A percentile compares a stretch with the other conserved stretches of the same genome.
Conservation (phyloP, 352 stramenopile genomes). For the Paralagenidium karlingii region DNA sequence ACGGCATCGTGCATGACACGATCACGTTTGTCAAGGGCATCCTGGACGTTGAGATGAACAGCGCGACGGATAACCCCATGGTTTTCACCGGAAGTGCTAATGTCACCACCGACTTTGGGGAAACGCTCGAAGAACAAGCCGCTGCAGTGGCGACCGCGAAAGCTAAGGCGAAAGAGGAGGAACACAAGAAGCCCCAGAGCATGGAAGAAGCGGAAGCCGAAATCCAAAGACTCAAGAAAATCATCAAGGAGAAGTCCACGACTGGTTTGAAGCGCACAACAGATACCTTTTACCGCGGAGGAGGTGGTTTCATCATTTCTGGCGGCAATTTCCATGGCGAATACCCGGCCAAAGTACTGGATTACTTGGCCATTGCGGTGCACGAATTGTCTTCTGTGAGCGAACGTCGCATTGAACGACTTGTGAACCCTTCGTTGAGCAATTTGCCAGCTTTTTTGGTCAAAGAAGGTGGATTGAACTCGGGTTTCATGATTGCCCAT, state of each 20-base stretch:
- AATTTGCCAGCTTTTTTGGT: slow-evolving; percentile 80
- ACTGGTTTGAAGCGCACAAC: slow-evolving; percentile 66
- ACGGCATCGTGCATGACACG: slow-evolving; percentile 82
- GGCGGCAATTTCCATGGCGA: slow-evolving; percentile 87
- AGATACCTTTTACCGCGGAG: slow-evolving; percentile 70
- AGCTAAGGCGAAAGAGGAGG: slow-evolving; percentile 9
- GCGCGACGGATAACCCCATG: slow-evolving; percentile 85
- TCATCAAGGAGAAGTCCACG: slow-evolving; percentile 33
- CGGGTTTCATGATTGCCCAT: slow-evolving; percentile 87
- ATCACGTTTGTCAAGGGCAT: slow-evolving; percentile 76
- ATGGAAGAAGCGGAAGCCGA: slow-evolving; percentile 69
- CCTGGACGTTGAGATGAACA: slow-evolving; percentile 86
- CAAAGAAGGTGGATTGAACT: slow-evolving; percentile 77
- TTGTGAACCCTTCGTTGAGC: slow-evolving; percentile 80
- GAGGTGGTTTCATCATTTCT: slow-evolving; percentile 76
- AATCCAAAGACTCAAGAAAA: slow-evolving; percentile 52
- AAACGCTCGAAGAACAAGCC: slow-evolving; percentile 8
- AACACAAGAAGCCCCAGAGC: slow-evolving; percentile 41
- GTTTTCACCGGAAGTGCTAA: slow-evolving; percentile 64
- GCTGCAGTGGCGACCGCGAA: slow-evolving; percentile 5
- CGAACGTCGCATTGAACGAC: slow-evolving; percentile 76
- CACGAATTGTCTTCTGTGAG: slow-evolving; percentile 77
- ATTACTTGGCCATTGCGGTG: slow-evolving; percentile 84
- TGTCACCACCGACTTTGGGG: slow-evolving; percentile 45
- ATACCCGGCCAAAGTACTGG: slow-evolving; percentile 81